Evolutionary conservation across 2,329 filamentous ascomycete species (phyloP).

Genomic region (Bertia moriformis): DNA sequence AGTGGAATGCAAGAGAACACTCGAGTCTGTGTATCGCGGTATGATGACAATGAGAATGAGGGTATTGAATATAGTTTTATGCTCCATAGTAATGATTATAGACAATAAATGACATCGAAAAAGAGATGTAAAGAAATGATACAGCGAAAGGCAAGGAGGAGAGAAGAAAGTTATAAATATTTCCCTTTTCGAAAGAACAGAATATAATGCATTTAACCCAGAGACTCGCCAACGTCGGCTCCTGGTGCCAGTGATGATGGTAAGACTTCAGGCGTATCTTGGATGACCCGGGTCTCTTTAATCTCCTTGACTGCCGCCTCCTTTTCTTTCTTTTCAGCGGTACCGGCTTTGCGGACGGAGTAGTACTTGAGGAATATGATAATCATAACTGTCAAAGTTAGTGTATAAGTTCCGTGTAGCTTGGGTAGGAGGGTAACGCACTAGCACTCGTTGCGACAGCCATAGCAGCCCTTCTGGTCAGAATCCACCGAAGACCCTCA

Average conservation of each 20-base stretch:
- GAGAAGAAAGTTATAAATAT: no score
- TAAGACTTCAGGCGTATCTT: background rate
- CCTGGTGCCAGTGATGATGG: background rate
- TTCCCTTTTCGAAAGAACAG: background rate
- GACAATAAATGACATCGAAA: no score
- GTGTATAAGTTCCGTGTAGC: constrained; percentile 2
- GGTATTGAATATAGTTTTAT: no score
- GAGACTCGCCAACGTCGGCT: background rate
- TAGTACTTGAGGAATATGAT: constrained; percentile 24
- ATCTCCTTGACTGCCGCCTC: constrained; percentile 11
- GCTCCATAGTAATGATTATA: no score
- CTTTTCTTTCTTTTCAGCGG: constrained; percentile 16
- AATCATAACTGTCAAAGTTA: constrained; percentile 21
- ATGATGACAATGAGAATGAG: no score
- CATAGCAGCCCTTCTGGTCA: constrained; percentile 46
- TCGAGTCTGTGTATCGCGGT: no score
- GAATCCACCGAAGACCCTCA: constrained; percentile 46
- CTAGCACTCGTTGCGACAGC: constrained; percentile 34
- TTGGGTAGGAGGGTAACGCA: constrained; percentile 12
- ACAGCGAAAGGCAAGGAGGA: no score
- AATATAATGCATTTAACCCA: background rate
- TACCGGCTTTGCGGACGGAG: constrained; percentile 19
- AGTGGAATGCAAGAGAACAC: no score
- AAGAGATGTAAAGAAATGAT: no score
- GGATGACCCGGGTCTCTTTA: background rate